Percentiles rank a stretch among this genome's conserved stretches.
These are phyloP conservation scores for Chaetomium fimeti DNA, from an alignment of 495 filamentous ascomycete species.

Conservation along the genomic window DNA sequence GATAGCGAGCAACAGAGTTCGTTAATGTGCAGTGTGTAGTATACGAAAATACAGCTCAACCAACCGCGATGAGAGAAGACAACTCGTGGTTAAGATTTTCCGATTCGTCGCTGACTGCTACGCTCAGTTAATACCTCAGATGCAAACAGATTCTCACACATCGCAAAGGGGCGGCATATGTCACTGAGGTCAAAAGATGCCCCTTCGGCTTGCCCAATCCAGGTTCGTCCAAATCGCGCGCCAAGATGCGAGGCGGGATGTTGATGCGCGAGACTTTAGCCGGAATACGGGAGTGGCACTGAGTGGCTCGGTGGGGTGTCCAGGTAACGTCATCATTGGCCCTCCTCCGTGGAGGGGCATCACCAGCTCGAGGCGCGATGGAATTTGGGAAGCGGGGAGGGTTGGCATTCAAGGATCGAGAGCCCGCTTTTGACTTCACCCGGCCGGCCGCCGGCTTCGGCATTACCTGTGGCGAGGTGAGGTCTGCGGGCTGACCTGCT, in stretches of 20 bases:
- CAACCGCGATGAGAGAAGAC: background rate
- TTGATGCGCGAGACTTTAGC: slow-evolving; percentile 28
- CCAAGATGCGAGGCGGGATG: slow-evolving; percentile 25
- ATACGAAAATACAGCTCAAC: too few relatives aligned
- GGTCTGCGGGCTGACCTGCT: background rate
- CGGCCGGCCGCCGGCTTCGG: slow-evolving; percentile 21
- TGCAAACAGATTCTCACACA: background rate
- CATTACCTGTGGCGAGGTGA: slow-evolving; percentile 3
- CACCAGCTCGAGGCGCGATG: slow-evolving; percentile 5
- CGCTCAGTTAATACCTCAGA: slow-evolving; percentile 6
- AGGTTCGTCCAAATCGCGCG: slow-evolving; percentile 19
- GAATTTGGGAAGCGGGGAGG: background rate
- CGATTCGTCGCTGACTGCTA: background rate
- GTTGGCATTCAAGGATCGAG: background rate
- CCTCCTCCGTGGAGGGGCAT: slow-evolving; percentile 18
- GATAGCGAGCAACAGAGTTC: too few relatives aligned
- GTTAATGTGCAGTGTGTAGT: too few relatives aligned
- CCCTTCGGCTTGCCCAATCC: slow-evolving; percentile 31
- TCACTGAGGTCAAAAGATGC: slow-evolving; percentile 2
- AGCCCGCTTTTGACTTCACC: slow-evolving; percentile 26
- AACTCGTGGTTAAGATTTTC: background rate
- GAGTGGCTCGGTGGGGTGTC: slow-evolving; percentile 19
- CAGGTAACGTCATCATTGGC: slow-evolving; percentile 30
- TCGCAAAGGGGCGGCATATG: background rate
- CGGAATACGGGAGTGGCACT: slow-evolving; percentile 21